Base-by-base conservation (phyloP, 768 basidiomycete genomes). In the Leccinellum rugosiceps region DNA sequence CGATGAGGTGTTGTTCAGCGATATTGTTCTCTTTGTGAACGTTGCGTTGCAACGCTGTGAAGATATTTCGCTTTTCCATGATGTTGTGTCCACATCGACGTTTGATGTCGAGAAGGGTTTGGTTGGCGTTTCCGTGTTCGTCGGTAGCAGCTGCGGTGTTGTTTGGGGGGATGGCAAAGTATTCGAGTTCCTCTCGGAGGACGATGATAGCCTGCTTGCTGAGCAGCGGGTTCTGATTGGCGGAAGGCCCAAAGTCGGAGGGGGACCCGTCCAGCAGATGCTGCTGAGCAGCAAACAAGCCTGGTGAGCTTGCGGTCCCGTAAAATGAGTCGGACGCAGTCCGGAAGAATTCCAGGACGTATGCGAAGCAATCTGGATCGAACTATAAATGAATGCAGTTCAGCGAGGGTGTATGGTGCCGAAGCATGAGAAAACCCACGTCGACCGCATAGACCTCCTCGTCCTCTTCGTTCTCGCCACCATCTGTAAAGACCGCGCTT, bases 21-120 rank as follows among this genome's bases (percentile, higher is more conserved):
- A 97, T 81, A 72, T 99, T 98, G 71, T 98, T 98, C 77, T 98
- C 96, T 79, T 96, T 96, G 76, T 96, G 96, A 61, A 98, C 96
- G 74, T 99, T 99, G 66, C 97, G 82, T 79, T 99, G 96, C 55
- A 99, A 78, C 41, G 97, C 97, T 3, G 96, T 96, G 72, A 99
- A 99, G 67, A 99, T 97, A 73, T 88, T 92, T 68, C 83, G 82
- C 74, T 92, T 90, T 56, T 90, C 88, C 72, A 96, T 88, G 60
- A 99, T 80, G 66, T 87, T 90, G 61, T 86, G 82, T 21, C 97
- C 97, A 62, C 92, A 95, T 63, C 85, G 80, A 63, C 86, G 80
- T 75, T 98, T 98, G 52, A 97, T 76, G 50, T 88, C 84, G 52
- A 92, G 75, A 67, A 98, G 77, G 51, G 80, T 76, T 38, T 84